These are phyloP conservation scores for Boechera stricta DNA, from an alignment of 345 rosid genomes.

Conservation along the genomic window DNA sequence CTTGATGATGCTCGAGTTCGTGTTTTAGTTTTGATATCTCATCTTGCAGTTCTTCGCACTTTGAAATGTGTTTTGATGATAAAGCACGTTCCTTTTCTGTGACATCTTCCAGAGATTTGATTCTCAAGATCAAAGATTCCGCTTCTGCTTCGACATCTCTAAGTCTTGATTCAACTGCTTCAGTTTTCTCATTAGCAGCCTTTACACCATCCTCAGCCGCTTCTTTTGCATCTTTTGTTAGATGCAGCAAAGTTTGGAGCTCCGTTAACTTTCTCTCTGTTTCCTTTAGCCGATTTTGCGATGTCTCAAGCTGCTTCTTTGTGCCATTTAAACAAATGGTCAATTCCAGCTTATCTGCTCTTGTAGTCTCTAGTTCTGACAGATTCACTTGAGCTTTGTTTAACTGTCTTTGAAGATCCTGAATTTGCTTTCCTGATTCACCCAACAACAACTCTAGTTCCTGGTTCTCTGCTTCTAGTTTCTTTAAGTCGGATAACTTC, in stretches of 20 bases:
- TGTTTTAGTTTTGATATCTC: conserved; percentile 61
- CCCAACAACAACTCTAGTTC: conserved; percentile 54
- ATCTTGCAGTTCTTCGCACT: conserved; percentile 54
- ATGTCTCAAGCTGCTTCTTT: conserved; percentile 55
- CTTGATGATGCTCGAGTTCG: conserved; percentile 51
- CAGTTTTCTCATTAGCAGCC: conserved; percentile 48
- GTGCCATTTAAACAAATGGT: conserved; percentile 56
- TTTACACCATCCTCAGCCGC: conserved; percentile 57
- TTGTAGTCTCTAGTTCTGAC: conserved; percentile 53
- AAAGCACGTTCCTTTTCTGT: conserved; percentile 42
- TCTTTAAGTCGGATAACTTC: conserved; percentile 46
- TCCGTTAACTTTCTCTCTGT: conserved; percentile 54
- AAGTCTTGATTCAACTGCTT: conserved; percentile 60
- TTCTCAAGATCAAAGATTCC: conserved; percentile 53
- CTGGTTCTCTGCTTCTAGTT: conserved; percentile 59
- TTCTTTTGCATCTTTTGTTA: conserved; percentile 54
- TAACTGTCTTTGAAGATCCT: conserved; percentile 49
- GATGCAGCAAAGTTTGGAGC: conserved; percentile 50
- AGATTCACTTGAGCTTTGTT: conserved; percentile 54
- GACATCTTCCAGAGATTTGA: conserved; percentile 52
- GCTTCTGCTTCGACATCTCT: conserved; percentile 58
- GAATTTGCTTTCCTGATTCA: conserved; percentile 44
- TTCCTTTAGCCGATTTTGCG: conserved; percentile 51
- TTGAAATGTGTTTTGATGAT: conserved; percentile 45
- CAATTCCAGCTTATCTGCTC: conserved; percentile 62